A percentile compares a stretch with the other conserved stretches of the same genome.
phyloP scores from a whole-genome alignment of 805 yeast species.

The Suhomyces vadensis region DNA sequence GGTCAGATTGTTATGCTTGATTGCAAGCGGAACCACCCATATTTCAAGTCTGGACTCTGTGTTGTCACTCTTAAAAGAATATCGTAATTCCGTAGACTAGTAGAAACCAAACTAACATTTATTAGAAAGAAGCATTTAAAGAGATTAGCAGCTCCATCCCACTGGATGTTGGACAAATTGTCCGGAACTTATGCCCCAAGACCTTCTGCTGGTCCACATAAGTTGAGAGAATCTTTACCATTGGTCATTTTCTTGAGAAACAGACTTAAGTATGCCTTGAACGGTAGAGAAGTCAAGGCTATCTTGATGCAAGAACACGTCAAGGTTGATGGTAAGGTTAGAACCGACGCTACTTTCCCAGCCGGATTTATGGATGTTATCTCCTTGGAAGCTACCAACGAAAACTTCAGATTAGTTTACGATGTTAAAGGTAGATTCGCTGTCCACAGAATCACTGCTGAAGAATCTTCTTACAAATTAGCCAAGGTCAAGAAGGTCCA shows the following conservation, averaged over 20 bases:
- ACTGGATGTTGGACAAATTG: conserved; percentile 99
- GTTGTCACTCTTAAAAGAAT: conserved; percentile 3
- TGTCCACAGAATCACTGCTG: conserved; percentile 98
- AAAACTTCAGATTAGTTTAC: conserved; percentile 98
- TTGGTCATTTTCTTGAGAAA: conserved; percentile 35
- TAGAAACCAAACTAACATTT: conserved; percentile 25
- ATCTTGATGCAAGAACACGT: conserved; percentile 36
- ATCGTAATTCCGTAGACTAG: background rate
- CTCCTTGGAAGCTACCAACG: conserved; percentile 96
- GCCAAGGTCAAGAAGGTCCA: conserved; percentile 98
- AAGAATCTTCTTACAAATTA: conserved; percentile 97
- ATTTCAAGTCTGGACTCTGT: conserved; percentile 2
- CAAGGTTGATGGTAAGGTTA: conserved; percentile 95
- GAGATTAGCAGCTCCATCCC: conserved; percentile 99
- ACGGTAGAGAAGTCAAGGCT: conserved; percentile 38
- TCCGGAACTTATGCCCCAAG: conserved; percentile 99
- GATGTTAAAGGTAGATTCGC: conserved; percentile 99
- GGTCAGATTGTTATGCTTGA: no score
- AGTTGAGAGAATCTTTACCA: conserved; percentile 36
- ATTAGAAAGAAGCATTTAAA: conserved; percentile 95
- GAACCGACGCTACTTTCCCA: conserved; percentile 99
- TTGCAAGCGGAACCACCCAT: background rate
- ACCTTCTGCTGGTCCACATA: conserved; percentile 99
- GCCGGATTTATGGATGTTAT: conserved; percentile 99
- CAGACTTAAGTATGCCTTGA: conserved; percentile 36